These are phyloP conservation scores for Metarhizium guizhouense DNA, from an alignment of 2,329 filamentous ascomycete genomes.

Conservation along the genomic window DNA sequence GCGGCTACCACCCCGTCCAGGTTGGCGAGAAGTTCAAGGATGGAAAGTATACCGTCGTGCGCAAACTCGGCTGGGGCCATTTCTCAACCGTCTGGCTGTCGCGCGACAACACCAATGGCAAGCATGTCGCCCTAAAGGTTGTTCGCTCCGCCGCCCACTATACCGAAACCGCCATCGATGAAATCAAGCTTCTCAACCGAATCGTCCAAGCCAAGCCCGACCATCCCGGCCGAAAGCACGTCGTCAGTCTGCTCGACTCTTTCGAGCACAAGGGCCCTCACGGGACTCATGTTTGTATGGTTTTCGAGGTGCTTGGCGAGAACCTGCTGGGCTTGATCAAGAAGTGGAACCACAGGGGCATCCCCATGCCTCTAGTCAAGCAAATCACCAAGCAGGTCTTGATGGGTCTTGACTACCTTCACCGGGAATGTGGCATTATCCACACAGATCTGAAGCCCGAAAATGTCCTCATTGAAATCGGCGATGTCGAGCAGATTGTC, in stretches of 20 bases:
- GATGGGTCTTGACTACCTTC: constrained; percentile 88
- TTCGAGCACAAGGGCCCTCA: constrained; percentile 98
- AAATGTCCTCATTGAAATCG: constrained; percentile 97
- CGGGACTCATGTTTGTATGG: constrained; percentile 96
- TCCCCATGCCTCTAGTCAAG: constrained; percentile 93
- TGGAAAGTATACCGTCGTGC: constrained; percentile 89
- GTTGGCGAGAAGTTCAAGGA: constrained; percentile 97
- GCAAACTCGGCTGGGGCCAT: constrained; percentile 96
- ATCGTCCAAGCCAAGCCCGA: constrained; percentile 93
- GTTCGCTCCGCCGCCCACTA: constrained; percentile 97
- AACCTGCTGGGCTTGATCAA: constrained; percentile 94
- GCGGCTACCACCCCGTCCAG: constrained; percentile 90
- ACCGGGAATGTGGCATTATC: constrained; percentile 97
- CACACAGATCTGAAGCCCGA: constrained; percentile 97
- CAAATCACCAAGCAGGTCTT: constrained; percentile 98
- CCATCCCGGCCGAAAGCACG: constrained; percentile 88
- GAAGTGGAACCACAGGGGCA: constrained; percentile 95
- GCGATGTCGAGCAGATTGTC: constrained; percentile 97
- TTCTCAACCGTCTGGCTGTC: constrained; percentile 94
- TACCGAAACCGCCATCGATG: constrained; percentile 96
- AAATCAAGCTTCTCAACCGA: constrained; percentile 96
- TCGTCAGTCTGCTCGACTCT: constrained; percentile 90
- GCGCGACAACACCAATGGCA: constrained; percentile 76
- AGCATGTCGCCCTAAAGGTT: constrained; percentile 96
- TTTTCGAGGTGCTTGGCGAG: constrained; percentile 95